Evolutionary conservation across 2,329 filamentous ascomycete species (phyloP), one percentile per base, ranked within the genome.

Genomic region (Claviceps humidiphila): DNA sequence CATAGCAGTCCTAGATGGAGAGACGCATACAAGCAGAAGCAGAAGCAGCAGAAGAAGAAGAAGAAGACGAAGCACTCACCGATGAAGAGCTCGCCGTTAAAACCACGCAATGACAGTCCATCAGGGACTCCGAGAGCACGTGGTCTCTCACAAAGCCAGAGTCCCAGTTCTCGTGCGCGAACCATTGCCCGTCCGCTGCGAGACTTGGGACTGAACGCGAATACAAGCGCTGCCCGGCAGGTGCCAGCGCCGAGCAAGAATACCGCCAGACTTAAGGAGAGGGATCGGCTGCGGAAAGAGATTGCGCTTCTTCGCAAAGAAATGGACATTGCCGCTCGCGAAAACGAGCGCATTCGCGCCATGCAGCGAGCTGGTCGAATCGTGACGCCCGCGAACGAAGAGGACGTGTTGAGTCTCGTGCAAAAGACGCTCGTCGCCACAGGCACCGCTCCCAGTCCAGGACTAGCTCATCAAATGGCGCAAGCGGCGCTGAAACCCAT

Each of bases 261-360:
- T 24, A 64, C 63, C 0, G 68, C 71, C 22, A 83, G 80, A 61
- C 75, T 73, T 56, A 71, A 71, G 44, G 60, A 75, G 37, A 74
- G 75, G 44, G 75, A 80, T 52, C 68, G 70, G 5, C 68, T 87
- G 1, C 64, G 73, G 3, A 71, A 71, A 4, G 76, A 87, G 59
- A 66, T 86, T 2, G 68, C 72, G 40, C 68, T 69, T 44, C 64
- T 88, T 1, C 74, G 78, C 60, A 71, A 70, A 22, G 84, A 88
- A 56, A 60, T 87, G n/a, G 63, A 70, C 8, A 60, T 80, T 5
- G 73, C 78, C 7, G 73, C 73, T 49, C 69, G 68, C n/a, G 82
- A 82, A 59, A 82, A 82, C 50, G 73, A 78, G 47, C 73, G 77
- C 17, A 65, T 81, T 49, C 68, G 73, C 34, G 46, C 64, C 7